Base-by-base conservation (phyloP, 352 stramenopile species). In the Peronosclerospora sorghi region DNA sequence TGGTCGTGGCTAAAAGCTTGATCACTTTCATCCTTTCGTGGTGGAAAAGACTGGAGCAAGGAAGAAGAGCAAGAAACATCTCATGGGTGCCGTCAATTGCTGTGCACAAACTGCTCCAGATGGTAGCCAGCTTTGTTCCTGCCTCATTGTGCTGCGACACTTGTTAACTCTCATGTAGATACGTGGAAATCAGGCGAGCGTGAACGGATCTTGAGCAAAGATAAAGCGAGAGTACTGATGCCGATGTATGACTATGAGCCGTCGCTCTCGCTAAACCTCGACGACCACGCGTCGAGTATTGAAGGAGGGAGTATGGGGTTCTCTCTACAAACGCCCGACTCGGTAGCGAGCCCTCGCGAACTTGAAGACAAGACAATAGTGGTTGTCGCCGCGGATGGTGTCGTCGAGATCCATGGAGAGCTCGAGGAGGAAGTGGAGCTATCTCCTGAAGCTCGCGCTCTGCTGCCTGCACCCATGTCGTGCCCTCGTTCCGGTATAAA, bases 231-330 rank as follows among this genome's bases (percentile, higher is more conserved):
- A 49, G 35, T 13, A 13, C 27, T 62, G n/a, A 55, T 70, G 60
- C 53, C 60, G 14, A 64, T 66, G 36, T 70, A 70, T 23, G 42
- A 57, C 47, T 65, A 61, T 35, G 56, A 66, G 42, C 51, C 56
- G 13, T 70, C 60, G n/a, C 29, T 65, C 19, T 67, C 60, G 8
- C 23, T 70, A 27, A 49, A 67, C 21, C 23, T 58, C 12, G 56
- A 61, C 50, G 45, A 46, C 15, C 28, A 24, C 15, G 42, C 30
- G 2, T 61, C 52, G 14, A 62, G 45, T 29, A 56, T 20, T 12
- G 45, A 55, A 15, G 40, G 51, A 26, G 54, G 43, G 14, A 49
- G 19, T 23, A 21, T 39, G n/a, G 41, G 24, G 0, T 47, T 48
- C 15, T 59, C 45, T n/a, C 39, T 54, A 0, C 55, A 42, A 17